Evolutionary conservation across 345 rosid species (phyloP).

Genomic region (Eucalyptus tenuipes): DNA sequence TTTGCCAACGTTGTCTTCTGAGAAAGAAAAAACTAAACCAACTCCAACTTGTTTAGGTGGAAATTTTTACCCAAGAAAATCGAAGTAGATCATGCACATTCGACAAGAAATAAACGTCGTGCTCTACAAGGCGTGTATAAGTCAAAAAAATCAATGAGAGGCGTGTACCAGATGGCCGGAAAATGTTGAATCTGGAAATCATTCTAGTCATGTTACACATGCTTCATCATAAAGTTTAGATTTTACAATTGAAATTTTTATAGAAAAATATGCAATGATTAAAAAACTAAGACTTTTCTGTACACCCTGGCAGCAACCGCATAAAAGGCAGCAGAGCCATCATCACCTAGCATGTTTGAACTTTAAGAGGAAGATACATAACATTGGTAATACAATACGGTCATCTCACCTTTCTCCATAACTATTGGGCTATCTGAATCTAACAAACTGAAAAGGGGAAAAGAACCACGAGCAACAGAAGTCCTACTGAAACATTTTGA

Average conservation of each 20-base stretch:
- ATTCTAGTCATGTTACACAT: neutral
- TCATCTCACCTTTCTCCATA: neutral
- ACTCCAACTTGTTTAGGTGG: neutral
- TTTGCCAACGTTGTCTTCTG: neutral
- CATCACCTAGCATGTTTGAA: neutral
- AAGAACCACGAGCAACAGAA: neutral
- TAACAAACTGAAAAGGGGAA: neutral
- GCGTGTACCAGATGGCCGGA: neutral
- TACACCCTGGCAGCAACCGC: conserved; percentile 31
- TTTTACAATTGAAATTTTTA: neutral
- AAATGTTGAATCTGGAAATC: neutral
- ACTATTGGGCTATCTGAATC: neutral
- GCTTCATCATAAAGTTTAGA: neutral
- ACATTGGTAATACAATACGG: neutral
- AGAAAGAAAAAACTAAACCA: neutral
- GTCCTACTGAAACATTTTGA: neutral
- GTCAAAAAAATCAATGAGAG: neutral
- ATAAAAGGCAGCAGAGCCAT: neutral
- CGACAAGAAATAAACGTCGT: neutral
- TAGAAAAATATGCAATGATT: neutral
- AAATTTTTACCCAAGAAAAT: neutral
- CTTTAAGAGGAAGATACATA: neutral
- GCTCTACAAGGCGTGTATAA: neutral
- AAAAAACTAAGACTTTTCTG: conserved; percentile 32
- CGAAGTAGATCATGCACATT: neutral